Evolutionary conservation across 257 asterid species (phyloP), one percentile per base, ranked within the genome.

Genomic region (Solanum okadae): DNA sequence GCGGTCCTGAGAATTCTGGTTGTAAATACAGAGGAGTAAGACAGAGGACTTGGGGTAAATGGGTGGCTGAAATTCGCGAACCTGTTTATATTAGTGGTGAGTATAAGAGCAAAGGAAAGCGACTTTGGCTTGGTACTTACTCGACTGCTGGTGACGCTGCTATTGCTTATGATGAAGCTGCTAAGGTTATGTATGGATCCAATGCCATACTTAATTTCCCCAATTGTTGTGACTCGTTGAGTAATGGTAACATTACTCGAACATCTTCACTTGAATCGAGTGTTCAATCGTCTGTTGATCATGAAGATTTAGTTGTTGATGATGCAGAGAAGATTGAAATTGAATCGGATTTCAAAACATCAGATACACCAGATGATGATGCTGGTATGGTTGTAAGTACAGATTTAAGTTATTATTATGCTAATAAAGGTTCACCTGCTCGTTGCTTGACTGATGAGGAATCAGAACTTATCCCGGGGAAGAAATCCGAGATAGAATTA

Each of bases 21-120:
- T 89, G 71, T 42, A 31, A 6, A 20, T 90, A 77, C 83, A 85
- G 92, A 33, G 92, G 92, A 59, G 92, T 90, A 5, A 68, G 92
- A 44, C 91, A 90, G 86, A 87, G 92, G 87, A 89, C 46, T 20
- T 90, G 91, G 92, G 92, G 92, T 7, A 89, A 87, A 14, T 90
- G 92, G 92, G 92, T 90, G 10, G 90, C 92, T 5, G 92, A 90
- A 89, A 90, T 90, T 33, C 87, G 92, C 2, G 52, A 85, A 4
- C 91, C 92, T 10, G 85, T 27, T 8, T 35, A 14, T 37, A 5
- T 8, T 11, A 67, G 25, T 29, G 71, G 59, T 12, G 10, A 25
- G 22, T 12, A 8, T 44, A 81, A 18, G 27, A 37, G 59, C 27
- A 85, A 59, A 49, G 34, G 20, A 0, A 44, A 86, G 8, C 71